These are phyloP conservation scores for Botryotinia narcissicola DNA, from an alignment of 2,329 filamentous ascomycete genomes.

Conservation along the genomic window DNA sequence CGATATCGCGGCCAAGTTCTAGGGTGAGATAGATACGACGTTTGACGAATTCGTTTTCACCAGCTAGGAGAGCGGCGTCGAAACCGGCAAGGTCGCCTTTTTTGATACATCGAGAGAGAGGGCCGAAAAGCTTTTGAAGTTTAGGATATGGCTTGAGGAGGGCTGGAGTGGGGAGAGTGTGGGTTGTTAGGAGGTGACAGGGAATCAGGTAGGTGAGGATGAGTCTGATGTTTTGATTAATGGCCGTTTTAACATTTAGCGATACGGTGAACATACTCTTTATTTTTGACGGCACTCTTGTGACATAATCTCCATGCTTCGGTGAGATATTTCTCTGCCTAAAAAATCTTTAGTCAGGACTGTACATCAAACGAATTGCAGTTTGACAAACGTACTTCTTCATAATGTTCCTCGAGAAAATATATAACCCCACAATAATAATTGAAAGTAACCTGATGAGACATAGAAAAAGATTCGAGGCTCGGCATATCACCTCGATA, in stretches of 20 bases:
- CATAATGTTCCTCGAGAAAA: conserved; percentile 93
- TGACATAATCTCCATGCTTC: conserved; percentile 83
- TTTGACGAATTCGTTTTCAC: conserved; percentile 91
- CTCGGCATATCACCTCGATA: conserved; percentile 77
- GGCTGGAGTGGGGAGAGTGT: conserved; percentile 71
- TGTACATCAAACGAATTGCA: not conserved
- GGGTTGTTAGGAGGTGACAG: conserved; percentile 83
- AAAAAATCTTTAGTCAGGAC: conserved; percentile 10
- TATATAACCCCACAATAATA: conserved; percentile 94
- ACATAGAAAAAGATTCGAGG: conserved; percentile 76
- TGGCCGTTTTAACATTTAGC: conserved; percentile 10
- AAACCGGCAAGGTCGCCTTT: conserved; percentile 80
- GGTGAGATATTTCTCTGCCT: conserved; percentile 78
- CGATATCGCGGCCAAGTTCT: conserved; percentile 87
- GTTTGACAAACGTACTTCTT: conserved; percentile 53
- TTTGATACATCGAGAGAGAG: conserved; percentile 76
- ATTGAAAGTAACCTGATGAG: conserved; percentile 91
- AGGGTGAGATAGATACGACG: conserved; percentile 91
- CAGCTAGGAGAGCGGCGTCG: conserved; percentile 73
- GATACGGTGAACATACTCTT: conserved; percentile 52
- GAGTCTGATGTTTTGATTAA: conserved; percentile 51
- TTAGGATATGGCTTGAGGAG: conserved; percentile 74
- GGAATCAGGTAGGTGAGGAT: conserved; percentile 95
- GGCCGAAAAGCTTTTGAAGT: conserved; percentile 74
- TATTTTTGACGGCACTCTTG: conserved; percentile 67